Evolutionary conservation across 164 flowering plant genomes (phyloP).

Genomic region (Aristolochia californica): DNA sequence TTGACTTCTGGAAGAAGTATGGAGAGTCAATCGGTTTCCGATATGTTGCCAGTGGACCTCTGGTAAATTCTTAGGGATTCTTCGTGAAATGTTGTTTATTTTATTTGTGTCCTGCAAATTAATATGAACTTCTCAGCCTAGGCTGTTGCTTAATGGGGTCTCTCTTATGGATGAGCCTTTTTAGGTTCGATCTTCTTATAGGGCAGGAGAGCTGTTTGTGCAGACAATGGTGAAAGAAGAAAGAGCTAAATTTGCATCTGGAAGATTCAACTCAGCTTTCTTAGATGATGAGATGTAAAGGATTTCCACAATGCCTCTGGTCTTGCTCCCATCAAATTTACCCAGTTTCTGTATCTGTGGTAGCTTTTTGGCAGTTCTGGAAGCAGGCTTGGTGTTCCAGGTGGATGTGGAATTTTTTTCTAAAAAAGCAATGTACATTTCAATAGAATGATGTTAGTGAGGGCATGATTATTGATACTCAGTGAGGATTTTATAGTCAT

Average conservation of each 20-base stretch:
- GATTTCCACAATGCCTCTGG: too few relatives aligned
- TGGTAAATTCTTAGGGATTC: conserved; percentile 36
- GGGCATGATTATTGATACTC: too few relatives aligned
- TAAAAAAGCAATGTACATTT: too few relatives aligned
- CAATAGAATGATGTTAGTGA: too few relatives aligned
- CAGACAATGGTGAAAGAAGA: conserved; percentile 60
- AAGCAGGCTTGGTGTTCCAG: too few relatives aligned
- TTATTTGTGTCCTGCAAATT: not conserved
- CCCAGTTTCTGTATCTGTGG: too few relatives aligned
- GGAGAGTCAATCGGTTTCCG: conserved; percentile 93
- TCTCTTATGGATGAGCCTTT: conserved; percentile 1
- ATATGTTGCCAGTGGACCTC: conserved; percentile 91
- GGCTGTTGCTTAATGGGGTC: not conserved
- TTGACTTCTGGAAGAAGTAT: conserved; percentile 81
- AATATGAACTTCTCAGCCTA: not conserved
- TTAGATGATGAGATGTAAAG: not conserved
- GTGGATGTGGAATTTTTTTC: too few relatives aligned
- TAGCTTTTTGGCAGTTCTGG: too few relatives aligned
- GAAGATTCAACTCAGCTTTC: not conserved
- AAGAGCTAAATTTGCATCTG: conserved; percentile 14
- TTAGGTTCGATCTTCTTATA: conserved; percentile 81
- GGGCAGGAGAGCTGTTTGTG: conserved; percentile 92
- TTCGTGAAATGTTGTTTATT: not conserved
- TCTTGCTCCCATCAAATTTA: too few relatives aligned
- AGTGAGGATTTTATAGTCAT: too few relatives aligned